Percentiles rank a stretch among this genome's conserved stretches.
Evolutionary conservation across 208 protist species (phyloP).

Genomic region (Leishmania braziliensis): DNA sequence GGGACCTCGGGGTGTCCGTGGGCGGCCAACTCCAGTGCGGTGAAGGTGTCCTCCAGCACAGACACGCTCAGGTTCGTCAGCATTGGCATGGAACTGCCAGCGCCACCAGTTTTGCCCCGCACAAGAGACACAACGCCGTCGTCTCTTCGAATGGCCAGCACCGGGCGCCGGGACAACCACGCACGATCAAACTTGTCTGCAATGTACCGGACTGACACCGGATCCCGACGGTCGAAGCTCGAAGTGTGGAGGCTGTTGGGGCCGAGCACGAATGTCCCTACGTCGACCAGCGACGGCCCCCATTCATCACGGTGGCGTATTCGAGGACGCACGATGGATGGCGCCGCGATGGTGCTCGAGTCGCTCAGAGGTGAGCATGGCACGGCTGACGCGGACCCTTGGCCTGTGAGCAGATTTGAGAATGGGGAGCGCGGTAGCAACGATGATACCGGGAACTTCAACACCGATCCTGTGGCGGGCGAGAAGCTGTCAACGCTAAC

Average conservation of each 20-base stretch:
- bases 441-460: conserved; percentile 33
- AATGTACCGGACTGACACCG: conserved; percentile 59
- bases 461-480: conserved; percentile 18
- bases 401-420: conserved; percentile 1
- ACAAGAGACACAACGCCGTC: conserved; percentile 30
- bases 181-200: conserved; percentile 63
- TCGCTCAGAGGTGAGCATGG: conserved; percentile 19
- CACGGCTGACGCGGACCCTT: conserved; percentile 1
- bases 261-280: conserved; percentile 43
- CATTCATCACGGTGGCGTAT: conserved; percentile 56
- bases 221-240: conserved; percentile 11
- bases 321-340: conserved; percentile 61
- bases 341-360: conserved; percentile 35
- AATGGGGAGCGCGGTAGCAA: conserved; percentile 26
- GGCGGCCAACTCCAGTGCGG: conserved; percentile 57
- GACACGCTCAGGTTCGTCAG: conserved; percentile 18
- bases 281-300: conserved; percentile 36
- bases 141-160: conserved; percentile 23
- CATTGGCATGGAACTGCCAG: conserved; percentile 20
- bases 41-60: conserved; percentile 68
- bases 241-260: conserved; percentile 17
- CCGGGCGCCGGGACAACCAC: conserved; percentile 50
- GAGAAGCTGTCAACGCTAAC: conserved; percentile 55
- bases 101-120: conserved; percentile 52
- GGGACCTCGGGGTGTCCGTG: conserved; percentile 49